Evolutionary conservation across 2,329 filamentous ascomycete genomes (phyloP), one percentile per base, ranked within the genome.

Genomic region (Alternaria burnsii): DNA sequence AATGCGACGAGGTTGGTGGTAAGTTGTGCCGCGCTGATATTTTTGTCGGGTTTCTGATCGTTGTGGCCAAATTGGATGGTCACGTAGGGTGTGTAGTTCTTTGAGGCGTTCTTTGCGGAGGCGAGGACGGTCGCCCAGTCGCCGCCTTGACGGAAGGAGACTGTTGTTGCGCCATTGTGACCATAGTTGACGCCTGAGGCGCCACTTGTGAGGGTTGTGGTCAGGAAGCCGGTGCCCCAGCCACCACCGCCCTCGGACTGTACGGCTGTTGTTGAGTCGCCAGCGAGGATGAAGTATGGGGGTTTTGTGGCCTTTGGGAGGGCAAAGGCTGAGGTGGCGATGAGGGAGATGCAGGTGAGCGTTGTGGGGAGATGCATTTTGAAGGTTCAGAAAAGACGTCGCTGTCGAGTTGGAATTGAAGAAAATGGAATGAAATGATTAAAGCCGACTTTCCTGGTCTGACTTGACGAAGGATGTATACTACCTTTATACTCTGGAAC

Each of bases 31-130:
- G 86, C 72, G 3, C 77, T 76, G 55, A 88, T 72, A 9, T 71
- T 71, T 74, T 63, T 81, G 76, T 22, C 78, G 75, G 4, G 74
- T 74, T n/a, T 80, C 66, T 85, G 86, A 68, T 89, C 87, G 59
- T 89, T 89, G 71, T 89, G 86, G 0, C 87, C 87, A 59, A 88
- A 88, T 77, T 78, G 79, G 16, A 88, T 86, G 0, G 85, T 87
- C 7, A 87, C 85, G 53, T 82, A 86, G 7, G 81, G 78, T 5
- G 77, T 65, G 60, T 80, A 81, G 5, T 71, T 75, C 18, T 79
- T 71, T 0, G 73, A 72, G 34, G 75, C 70, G 4, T 51, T 38
- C 26, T 67, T 66, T 0, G 86, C 78, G 0, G 81, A 74, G 4
- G 72, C 58, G 1, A 88, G 76, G 0, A 86, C 80, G 0, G 77